phyloP scores from a whole-genome alignment of 345 rosid genomes.

The Limnanthes douglasii region DNA sequence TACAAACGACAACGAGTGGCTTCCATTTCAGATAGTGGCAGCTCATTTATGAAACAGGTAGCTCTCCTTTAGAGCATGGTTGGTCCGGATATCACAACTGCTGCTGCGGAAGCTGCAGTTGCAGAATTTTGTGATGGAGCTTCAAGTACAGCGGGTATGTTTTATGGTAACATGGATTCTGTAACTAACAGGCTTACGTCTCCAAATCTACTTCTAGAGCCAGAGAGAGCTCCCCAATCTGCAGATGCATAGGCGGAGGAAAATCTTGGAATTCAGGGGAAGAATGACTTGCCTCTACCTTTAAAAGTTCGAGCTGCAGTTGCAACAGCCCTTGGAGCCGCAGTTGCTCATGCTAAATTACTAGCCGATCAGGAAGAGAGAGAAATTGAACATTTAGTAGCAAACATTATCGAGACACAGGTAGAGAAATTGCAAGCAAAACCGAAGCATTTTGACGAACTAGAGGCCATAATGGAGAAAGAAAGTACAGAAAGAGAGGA shows the following conservation, averaged over 20 bases:
- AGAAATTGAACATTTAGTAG: constrained; percentile 52
- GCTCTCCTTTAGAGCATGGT: too few species aligned
- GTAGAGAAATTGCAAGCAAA: too few species aligned
- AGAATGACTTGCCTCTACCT: constrained; percentile 40
- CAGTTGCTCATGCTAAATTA: constrained; percentile 65
- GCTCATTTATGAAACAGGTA: constrained; percentile 79
- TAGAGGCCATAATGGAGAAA: too few species aligned
- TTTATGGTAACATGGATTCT: constrained; percentile 21
- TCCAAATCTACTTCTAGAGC: too few species aligned
- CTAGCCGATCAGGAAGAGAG: constrained; percentile 82
- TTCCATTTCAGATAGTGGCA: constrained; percentile 25
- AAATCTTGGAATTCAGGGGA: too few species aligned
- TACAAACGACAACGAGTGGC: constrained; percentile 31
- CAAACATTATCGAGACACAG: constrained; percentile 57
- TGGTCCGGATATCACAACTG: constrained; percentile 45
- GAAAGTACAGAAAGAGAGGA: too few species aligned
- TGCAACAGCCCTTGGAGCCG: constrained; percentile 70
- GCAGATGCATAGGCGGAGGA: too few species aligned
- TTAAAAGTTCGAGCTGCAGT: constrained; percentile 59
- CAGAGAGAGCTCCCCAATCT: too few species aligned
- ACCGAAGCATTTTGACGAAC: too few species aligned
- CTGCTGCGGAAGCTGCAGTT: constrained; percentile 78
- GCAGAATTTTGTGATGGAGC: constrained; percentile 63
- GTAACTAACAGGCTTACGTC: constrained; percentile 14
- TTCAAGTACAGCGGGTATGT: constrained; percentile 58